Evolutionary conservation across 106 monocot genomes (phyloP).

Genomic region (Narthecium ossifragum): DNA sequence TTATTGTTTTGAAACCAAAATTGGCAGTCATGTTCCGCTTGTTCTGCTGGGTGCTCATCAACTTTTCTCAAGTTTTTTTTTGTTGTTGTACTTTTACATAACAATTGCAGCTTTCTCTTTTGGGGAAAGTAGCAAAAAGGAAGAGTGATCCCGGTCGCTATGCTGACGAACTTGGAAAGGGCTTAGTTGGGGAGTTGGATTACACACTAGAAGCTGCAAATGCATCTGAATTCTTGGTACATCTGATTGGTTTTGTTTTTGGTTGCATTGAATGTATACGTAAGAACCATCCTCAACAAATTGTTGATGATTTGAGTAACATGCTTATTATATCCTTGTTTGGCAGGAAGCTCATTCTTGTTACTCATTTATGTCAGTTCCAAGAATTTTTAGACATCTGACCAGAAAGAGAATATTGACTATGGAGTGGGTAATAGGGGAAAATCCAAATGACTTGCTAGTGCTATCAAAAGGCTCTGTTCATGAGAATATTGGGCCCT

Average conservation of each 20-base stretch:
- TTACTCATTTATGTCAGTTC: slow-evolving; percentile 77
- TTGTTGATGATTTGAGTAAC: not conserved
- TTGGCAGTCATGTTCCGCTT: too few species aligned
- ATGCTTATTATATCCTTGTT: slow-evolving; percentile 7
- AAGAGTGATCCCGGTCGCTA: slow-evolving; percentile 71
- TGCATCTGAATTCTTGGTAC: slow-evolving; percentile 76
- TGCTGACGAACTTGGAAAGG: slow-evolving; percentile 94
- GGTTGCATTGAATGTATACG: too few species aligned
- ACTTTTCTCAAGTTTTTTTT: not conserved
- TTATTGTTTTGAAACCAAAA: too few species aligned
- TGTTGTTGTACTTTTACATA: not conserved
- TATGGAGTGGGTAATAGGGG: slow-evolving; percentile 76
- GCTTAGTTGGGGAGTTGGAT: slow-evolving; percentile 92
- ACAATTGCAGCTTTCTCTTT: slow-evolving; percentile 41
- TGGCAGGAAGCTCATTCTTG: slow-evolving; percentile 66
- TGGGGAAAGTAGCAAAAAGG: slow-evolving; percentile 67
- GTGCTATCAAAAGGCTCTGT: slow-evolving; percentile 25
- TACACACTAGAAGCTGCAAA: slow-evolving; percentile 86
- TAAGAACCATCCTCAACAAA: too few species aligned
- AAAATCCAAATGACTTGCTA: slow-evolving; percentile 66
- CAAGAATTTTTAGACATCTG: slow-evolving; percentile 55
- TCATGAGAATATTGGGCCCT: slow-evolving; percentile 10
- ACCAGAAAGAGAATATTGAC: slow-evolving; percentile 77
- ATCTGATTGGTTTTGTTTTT: not conserved
- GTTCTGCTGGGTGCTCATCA: too few species aligned